These are phyloP conservation scores for Polytolypa hystricis DNA, from an alignment of 2,329 filamentous ascomycete species.

Conservation along the genomic window DNA sequence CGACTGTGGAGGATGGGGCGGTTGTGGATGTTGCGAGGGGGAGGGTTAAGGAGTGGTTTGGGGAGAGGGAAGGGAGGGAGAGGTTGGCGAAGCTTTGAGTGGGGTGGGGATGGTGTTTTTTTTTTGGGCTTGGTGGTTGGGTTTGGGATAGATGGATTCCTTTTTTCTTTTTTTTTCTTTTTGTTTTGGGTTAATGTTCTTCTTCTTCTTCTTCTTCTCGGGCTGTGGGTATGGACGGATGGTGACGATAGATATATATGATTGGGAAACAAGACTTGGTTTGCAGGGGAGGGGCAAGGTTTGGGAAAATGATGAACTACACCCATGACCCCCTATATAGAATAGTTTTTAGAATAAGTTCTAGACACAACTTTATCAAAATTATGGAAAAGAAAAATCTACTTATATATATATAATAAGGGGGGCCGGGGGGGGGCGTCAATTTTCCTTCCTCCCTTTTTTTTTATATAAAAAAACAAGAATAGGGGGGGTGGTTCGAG, in stretches of 20 bases:
- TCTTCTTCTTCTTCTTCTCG: neutral
- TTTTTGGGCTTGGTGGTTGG: neutral
- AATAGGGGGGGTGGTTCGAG: no score
- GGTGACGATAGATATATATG: neutral
- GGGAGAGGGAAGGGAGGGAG: constrained; percentile 27
- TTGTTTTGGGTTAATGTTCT: neutral
- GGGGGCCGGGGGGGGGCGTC: neutral
- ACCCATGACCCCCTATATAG: no score
- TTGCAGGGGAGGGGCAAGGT: no score
- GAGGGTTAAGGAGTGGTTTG: constrained; percentile 68
- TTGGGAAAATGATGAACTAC: no score
- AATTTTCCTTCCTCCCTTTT: no score
- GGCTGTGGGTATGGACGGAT: neutral
- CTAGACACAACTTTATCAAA: no score
- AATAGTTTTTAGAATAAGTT: no score
- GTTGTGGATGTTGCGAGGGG: constrained; percentile 63
- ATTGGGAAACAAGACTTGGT: no score
- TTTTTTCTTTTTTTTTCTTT: neutral
- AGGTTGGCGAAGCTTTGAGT: constrained; percentile 35
- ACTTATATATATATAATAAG: no score
- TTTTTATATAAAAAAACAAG: neutral
- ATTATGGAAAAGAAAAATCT: no score
- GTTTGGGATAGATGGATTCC: no score
- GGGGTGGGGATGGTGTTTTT: neutral
- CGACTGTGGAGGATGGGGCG: constrained; percentile 70